Percentiles rank a stretch among this genome's conserved stretches.
Conservation (phyloP, 345 rosid species). For the Brassica carinata region DNA sequence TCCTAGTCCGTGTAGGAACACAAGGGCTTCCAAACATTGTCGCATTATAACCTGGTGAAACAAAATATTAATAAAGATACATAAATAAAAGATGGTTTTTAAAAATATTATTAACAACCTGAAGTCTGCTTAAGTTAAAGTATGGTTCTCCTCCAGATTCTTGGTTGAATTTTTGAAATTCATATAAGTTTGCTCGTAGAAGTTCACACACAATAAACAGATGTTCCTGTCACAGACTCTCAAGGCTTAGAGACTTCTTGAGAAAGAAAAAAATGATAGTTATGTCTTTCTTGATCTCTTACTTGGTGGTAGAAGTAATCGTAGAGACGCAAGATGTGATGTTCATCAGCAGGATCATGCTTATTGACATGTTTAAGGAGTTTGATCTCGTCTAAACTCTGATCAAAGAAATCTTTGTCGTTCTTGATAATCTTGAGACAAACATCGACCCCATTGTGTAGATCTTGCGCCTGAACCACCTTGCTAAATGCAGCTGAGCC, state of each 20-base stretch:
- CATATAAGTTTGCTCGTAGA: slow-evolving; percentile 81
- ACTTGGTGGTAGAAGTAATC: slow-evolving; percentile 98
- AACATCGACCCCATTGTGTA: slow-evolving; percentile 68
- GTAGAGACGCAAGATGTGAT: slow-evolving; percentile 81
- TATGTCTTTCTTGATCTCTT: not conserved
- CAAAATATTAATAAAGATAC: not conserved
- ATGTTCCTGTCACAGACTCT: slow-evolving; percentile 65
- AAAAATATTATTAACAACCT: slow-evolving; percentile 50
- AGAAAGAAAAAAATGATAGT: not conserved
- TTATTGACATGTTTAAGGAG: slow-evolving; percentile 86
- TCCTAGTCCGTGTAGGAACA: slow-evolving; percentile 78
- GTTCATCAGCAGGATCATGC: slow-evolving; percentile 83
- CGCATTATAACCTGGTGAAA: slow-evolving; percentile 64
- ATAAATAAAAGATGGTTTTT: not conserved
- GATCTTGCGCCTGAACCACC: slow-evolving; percentile 92
- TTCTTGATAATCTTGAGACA: slow-evolving; percentile 96
- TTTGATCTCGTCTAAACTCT: slow-evolving; percentile 95
- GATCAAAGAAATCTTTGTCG: slow-evolving; percentile 97
- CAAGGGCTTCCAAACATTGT: slow-evolving; percentile 92
- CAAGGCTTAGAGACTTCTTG: slow-evolving; percentile 1
- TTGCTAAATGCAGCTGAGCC: slow-evolving; percentile 98
- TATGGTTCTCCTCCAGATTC: slow-evolving; percentile 82
- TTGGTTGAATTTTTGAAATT: slow-evolving; percentile 85
- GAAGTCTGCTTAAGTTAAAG: slow-evolving; percentile 69
- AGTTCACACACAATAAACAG: slow-evolving; percentile 95